phyloP scores from a whole-genome alignment of 2,329 filamentous ascomycete species.

The Plenodomus biglobosus region DNA sequence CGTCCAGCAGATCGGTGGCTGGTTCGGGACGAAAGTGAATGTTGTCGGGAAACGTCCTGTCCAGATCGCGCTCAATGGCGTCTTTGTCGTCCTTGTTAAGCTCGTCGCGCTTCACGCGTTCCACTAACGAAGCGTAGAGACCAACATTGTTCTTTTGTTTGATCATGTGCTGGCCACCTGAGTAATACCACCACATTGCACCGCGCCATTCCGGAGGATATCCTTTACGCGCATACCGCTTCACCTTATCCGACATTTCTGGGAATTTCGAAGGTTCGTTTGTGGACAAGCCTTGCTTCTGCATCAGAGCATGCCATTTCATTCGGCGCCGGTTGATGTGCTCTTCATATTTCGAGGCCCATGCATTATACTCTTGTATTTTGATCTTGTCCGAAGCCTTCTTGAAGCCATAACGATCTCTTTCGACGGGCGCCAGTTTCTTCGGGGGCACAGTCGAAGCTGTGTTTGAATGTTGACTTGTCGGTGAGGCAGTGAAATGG shows the following conservation, averaged over 20 bases:
- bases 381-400: conserved; percentile 81
- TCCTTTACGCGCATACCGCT: conserved; percentile 87
- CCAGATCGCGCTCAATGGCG: conserved; percentile 88
- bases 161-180: conserved; percentile 78
- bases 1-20: conserved; percentile 34
- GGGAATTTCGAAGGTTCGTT: conserved; percentile 77
- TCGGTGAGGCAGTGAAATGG: not conserved
- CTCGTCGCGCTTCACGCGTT: conserved; percentile 63
- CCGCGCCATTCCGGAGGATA: conserved; percentile 93
- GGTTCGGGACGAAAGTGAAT: conserved; percentile 75
- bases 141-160: conserved; percentile 66
- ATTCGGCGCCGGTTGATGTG: conserved; percentile 73
- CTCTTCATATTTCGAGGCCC: conserved; percentile 73
- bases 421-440: conserved; percentile 42
- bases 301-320: conserved; percentile 81
- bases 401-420: conserved; percentile 90
- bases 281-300: conserved; percentile 72
- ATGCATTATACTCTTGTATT: conserved; percentile 75
- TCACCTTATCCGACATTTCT: conserved; percentile 76
- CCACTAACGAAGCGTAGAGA: conserved; percentile 71
- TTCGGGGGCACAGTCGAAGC: conserved; percentile 18
- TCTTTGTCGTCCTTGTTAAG: conserved; percentile 76
- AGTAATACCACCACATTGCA: conserved; percentile 97
- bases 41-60: conserved; percentile 94
- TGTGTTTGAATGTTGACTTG: conserved; percentile 6